Evolutionary conservation across 2,329 filamentous ascomycete genomes (phyloP), one percentile per base, ranked within the genome.

Genomic region (Colletotrichum ledebouriae): DNA sequence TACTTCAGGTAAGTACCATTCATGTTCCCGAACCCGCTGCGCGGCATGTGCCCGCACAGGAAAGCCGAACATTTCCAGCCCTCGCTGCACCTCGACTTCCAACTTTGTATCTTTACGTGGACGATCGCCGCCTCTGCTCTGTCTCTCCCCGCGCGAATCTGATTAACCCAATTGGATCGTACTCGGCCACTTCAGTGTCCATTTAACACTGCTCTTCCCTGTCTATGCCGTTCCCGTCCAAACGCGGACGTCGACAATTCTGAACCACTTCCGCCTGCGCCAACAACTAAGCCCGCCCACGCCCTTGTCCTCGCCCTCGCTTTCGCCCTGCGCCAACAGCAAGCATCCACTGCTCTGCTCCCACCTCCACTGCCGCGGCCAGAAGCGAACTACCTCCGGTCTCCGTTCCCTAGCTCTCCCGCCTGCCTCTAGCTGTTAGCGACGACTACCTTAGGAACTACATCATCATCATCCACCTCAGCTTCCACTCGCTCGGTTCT

Each of bases 381-480:
- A 67, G 59, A 67, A 64, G 64, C 59, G 55, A 55, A 59, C 50
- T 33, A 57, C 52, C 44, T 50, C 62, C 58, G 17, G 42, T 50
- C 33, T 34, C 13, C 22, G 33, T 50, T 42, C 17, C 25, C 12
- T 53, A 53, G 59, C 52, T 59, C 64, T 64, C 53, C 39, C 37
- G 44, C 41, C 20, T 53, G 29, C 13, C 9, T 29, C 42, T 59
- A 42, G 39, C 22, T 42, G 20, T 41, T 41, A 42, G 34, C 39
- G 25, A 59, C 39, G 22, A 42, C 52, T 39, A 34, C 33, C 50
- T 37, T 22, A 10, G 41, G 20, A 58, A 67, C 63, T 67, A 65
- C 61, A 68, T 68, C 65, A 67, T 67, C 60, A 59, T 67, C 60
- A 59, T 42, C 39, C 53, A 59, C 65, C 65, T 64, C 65, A 59